These are phyloP conservation scores for Anthostomella pinea DNA, from an alignment of 2,329 filamentous ascomycete species.

Conservation along the genomic window DNA sequence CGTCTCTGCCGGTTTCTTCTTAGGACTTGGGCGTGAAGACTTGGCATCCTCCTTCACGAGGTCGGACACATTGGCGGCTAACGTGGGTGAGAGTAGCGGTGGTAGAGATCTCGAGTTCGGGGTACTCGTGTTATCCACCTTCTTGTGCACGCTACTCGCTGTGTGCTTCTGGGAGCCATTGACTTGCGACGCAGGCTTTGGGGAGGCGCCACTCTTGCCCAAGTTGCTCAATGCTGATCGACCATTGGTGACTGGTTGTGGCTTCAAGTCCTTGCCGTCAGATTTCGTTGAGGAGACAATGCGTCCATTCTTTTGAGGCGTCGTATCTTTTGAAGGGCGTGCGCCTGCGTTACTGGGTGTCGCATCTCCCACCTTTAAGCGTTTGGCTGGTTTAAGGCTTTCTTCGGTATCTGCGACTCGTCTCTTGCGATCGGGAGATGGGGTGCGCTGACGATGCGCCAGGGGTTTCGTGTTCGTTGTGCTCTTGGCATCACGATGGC, in stretches of 20 bases:
- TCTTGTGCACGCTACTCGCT: slow-evolving; percentile 37
- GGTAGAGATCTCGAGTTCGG: slow-evolving; percentile 42
- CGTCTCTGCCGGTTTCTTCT: slow-evolving; percentile 33
- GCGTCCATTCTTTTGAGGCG: slow-evolving; percentile 17
- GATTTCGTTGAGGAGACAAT: slow-evolving; percentile 13
- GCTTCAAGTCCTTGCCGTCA: slow-evolving; percentile 26
- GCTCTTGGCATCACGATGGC: slow-evolving; percentile 20
- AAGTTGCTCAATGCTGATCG: slow-evolving; percentile 19
- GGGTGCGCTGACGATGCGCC: slow-evolving; percentile 32
- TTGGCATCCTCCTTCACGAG: slow-evolving; percentile 31
- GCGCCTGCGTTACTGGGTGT: slow-evolving; percentile 18
- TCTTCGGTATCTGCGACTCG: slow-evolving; percentile 45
- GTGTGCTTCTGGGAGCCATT: slow-evolving; percentile 40
- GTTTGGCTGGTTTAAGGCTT: slow-evolving; percentile 44
- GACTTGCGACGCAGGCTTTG: slow-evolving; percentile 38
- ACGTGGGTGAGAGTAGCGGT: slow-evolving; percentile 52
- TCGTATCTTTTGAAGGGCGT: slow-evolving; percentile 19
- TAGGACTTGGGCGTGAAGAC: slow-evolving; percentile 27
- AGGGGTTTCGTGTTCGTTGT: slow-evolving; percentile 25
- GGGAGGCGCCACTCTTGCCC: slow-evolving; percentile 29
- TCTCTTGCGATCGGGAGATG: slow-evolving; percentile 46
- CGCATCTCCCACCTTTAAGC: slow-evolving; percentile 39
- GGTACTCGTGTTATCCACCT: slow-evolving; percentile 31
- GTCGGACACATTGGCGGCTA: slow-evolving; percentile 35
- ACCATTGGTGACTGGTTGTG: slow-evolving; percentile 23